Evolutionary conservation across 768 basidiomycete species (phyloP).

Genomic region (Agaricus sinodeliciosus): DNA sequence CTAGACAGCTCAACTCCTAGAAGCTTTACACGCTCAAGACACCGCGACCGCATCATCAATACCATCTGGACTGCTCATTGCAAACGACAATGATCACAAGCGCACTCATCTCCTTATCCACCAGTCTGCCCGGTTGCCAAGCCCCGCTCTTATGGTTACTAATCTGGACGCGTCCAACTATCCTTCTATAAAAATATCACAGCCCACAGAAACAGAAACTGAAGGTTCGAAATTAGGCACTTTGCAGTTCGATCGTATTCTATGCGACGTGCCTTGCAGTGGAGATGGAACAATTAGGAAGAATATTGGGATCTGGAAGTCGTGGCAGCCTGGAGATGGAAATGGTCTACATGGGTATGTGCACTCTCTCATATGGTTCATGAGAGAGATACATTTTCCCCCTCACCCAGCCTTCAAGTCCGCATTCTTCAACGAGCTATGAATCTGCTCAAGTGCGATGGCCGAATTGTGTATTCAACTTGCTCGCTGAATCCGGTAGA

Average conservation of each 20-base stretch:
- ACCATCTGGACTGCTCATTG: slow-evolving; percentile 83
- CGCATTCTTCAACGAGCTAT: slow-evolving; percentile 92
- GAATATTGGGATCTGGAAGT: slow-evolving; percentile 92
- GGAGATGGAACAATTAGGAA: slow-evolving; percentile 96
- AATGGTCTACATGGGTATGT: slow-evolving; percentile 81
- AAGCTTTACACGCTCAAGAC: slow-evolving; percentile 84
- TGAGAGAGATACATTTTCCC: not conserved
- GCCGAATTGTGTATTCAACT: slow-evolving; percentile 94
- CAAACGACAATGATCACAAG: slow-evolving; percentile 93
- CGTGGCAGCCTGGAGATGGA: slow-evolving; percentile 84
- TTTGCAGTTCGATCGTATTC: slow-evolving; percentile 84
- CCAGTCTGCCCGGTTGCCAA: slow-evolving; percentile 91
- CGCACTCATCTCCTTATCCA: slow-evolving; percentile 96
- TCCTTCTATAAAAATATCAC: slow-evolving; percentile 54
- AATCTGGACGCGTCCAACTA: slow-evolving; percentile 92
- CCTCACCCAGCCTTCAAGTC: slow-evolving; percentile 64
- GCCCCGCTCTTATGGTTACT: slow-evolving; percentile 89
- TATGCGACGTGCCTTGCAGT: slow-evolving; percentile 97
- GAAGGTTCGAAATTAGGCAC: slow-evolving; percentile 32
- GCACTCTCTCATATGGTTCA: not conserved
- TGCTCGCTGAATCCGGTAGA: slow-evolving; percentile 96
- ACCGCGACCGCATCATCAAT: slow-evolving; percentile 55
- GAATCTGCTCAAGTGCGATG: slow-evolving; percentile 76
- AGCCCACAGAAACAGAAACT: slow-evolving; percentile 23
- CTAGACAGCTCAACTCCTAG: slow-evolving; percentile 91